Evolutionary conservation across 495 filamentous ascomycete genomes (phyloP).

Genomic region (Bathelium albidoporum): DNA sequence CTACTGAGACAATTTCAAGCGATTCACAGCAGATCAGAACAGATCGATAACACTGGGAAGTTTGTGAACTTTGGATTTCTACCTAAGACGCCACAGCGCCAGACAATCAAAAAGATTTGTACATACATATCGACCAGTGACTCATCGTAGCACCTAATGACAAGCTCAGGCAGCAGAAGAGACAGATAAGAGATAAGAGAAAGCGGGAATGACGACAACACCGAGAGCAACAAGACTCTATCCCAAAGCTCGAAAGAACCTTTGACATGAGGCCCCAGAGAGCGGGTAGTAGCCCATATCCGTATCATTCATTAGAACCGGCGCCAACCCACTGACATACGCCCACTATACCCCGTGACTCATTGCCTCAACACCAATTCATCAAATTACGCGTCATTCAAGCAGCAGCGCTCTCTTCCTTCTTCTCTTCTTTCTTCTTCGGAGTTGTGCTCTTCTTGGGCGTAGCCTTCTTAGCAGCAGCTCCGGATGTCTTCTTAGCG

Average conservation of each 20-base stretch:
- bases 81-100: neutral
- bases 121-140: neutral
- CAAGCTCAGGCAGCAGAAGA: neutral
- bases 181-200: neutral
- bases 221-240: neutral
- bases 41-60: neutral
- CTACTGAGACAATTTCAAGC: no score
- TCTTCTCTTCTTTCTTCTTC: conserved; percentile 4
- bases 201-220: neutral
- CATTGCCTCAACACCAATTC: neutral
- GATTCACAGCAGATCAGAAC: no score
- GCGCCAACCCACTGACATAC: neutral
- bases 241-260: neutral
- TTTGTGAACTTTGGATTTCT: neutral
- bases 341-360: neutral
- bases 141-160: neutral
- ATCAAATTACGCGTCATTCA: neutral
- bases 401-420: neutral
- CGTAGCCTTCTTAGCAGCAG: conserved; percentile 34
- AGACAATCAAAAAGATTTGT: neutral
- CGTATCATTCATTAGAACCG: neutral
- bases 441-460: conserved; percentile 25
- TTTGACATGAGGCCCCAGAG: no score
- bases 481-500: conserved; percentile 44
- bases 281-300: no score